These are phyloP conservation scores for Saitozyma sp. DNA, from an alignment of 768 basidiomycete genomes.

Conservation along the genomic window DNA sequence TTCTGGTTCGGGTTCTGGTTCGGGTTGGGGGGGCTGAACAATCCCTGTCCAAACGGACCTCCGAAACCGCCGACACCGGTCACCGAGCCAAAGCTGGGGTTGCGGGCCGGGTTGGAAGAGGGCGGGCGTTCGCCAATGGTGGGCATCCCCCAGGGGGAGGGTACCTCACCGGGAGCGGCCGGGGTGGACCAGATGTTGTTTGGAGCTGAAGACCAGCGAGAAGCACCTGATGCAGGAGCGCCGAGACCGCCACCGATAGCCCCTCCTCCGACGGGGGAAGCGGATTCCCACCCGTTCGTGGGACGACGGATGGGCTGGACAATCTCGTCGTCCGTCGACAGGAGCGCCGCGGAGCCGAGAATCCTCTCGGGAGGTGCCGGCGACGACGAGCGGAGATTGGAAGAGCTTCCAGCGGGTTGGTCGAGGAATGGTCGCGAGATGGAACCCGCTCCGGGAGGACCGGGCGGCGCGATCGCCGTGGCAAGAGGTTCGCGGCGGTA, in stretches of 20 bases:
- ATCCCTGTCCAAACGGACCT: conserved; percentile 6
- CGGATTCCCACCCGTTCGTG: conserved; percentile 5
- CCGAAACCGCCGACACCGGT: conserved; percentile 6
- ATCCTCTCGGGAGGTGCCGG: conserved; percentile 39
- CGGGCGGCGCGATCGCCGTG: conserved; percentile 8
- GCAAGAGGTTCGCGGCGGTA: not conserved
- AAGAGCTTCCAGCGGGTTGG: conserved; percentile 16
- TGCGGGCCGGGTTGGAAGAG: not conserved
- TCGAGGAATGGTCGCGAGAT: conserved; percentile 8
- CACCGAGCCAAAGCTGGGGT: not conserved
- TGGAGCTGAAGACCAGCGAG: conserved; percentile 12
- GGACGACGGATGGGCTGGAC: conserved; percentile 30
- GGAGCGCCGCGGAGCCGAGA: conserved; percentile 48
- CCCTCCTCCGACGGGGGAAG: not conserved
- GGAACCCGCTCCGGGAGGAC: not conserved
- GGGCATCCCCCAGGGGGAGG: not conserved
- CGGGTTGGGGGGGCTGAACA: conserved; percentile 6
- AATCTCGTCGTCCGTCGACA: conserved; percentile 49
- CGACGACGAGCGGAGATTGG: conserved; percentile 16
- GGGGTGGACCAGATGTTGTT: conserved; percentile 8
- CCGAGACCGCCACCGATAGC: not conserved
- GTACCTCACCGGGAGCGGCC: not conserved
- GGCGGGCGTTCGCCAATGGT: not conserved
- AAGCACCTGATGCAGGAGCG: conserved; percentile 8
- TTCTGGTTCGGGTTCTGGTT: no score